Evolutionary conservation across 345 rosid genomes (phyloP), one percentile per base, ranked within the genome.

Genomic region (Dipteronia sinensis): DNA sequence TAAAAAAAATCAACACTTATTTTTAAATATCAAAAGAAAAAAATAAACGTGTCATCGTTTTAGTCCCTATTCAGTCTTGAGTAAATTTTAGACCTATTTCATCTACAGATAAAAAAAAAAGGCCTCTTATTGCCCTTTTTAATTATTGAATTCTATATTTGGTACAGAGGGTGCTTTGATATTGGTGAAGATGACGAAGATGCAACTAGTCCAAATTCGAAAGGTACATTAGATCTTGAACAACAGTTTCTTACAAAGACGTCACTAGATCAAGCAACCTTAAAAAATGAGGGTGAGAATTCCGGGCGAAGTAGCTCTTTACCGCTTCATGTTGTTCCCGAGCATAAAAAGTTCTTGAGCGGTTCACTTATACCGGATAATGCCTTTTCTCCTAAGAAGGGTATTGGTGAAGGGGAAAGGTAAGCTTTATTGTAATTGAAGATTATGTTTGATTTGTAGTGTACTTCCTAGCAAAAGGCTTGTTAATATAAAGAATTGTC

Each of bases 141-240:
- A 46, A 55, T 73, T 72, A 34, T 72, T 62, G 42, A 62, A 67
- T 47, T 64, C 38, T 73, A 53, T 74, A 75, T 73, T 73, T 77
- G 72, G 78, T 89, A 88, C 95, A 96, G 98, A 81, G 92, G 89
- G 77, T 92, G 95, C 83, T 96, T 93, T 83, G 99, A 93, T 84
- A 78, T 89, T 49, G 85, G 88, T 42, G 97, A 92, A 84, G 91
- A 86, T 46, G 97, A 89, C 80, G 90, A 78, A 67, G 82, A 62
- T 86, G 86, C 84, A 73, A 82, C 86, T 76, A 89, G 89, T 84
- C 90, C 92, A 65, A 83, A 69, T 74, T 86, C 90, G 88, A 90
- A 88, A 79, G 91, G 77, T 76, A 71, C 77, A 71, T 75, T 84
- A 69, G 92, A 86, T 76, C 72, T 77, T 77, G 94, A 89, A 74